These are phyloP conservation scores for Mycena galericulata DNA, from an alignment of 768 basidiomycete genomes.

Conservation along the genomic window DNA sequence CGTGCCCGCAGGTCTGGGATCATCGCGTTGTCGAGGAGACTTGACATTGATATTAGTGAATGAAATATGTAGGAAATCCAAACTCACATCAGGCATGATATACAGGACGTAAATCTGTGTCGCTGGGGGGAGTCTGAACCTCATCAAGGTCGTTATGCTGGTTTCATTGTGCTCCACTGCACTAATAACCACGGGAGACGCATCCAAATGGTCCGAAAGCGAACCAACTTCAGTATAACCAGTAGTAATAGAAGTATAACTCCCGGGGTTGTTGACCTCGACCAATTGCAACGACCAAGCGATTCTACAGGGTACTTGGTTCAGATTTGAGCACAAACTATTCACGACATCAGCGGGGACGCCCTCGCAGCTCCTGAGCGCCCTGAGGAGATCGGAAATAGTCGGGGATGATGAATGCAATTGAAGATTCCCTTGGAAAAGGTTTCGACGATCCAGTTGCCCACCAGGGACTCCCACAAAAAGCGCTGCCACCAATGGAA, in stretches of 20 bases:
- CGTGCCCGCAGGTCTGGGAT: background rate
- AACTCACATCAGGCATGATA: background rate
- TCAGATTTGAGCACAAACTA: background rate
- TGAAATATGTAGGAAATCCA: background rate
- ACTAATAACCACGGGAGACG: background rate
- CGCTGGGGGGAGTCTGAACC: background rate
- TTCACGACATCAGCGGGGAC: background rate
- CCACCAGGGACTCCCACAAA: no score
- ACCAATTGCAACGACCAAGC: background rate
- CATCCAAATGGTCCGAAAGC: background rate
- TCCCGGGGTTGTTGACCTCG: background rate
- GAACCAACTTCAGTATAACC: background rate
- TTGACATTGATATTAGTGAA: background rate
- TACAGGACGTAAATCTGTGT: background rate
- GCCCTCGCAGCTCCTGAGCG: background rate
- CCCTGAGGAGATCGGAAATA: background rate
- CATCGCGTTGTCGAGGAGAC: background rate
- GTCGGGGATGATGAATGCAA: background rate
- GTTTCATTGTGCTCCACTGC: background rate
- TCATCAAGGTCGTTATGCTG: background rate
- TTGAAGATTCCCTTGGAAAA: no score
- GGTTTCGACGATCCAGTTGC: no score
- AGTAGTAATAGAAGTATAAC: background rate
- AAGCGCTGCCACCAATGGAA: no score
- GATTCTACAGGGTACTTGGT: background rate